Evolutionary conservation across 2,329 filamentous ascomycete species (phyloP).

Genomic region (Podosphaera xanthii): DNA sequence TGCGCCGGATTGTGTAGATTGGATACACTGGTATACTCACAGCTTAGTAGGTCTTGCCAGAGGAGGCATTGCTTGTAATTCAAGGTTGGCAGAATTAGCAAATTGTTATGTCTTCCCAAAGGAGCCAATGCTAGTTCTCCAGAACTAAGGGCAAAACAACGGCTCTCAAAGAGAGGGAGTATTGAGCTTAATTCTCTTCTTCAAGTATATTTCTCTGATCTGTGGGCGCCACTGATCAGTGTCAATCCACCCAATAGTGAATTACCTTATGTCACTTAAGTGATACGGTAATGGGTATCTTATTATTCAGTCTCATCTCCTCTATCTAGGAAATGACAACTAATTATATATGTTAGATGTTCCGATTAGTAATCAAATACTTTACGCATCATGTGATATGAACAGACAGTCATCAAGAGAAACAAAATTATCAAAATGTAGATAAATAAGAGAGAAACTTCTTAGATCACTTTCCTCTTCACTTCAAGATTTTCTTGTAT

Average conservation of each 20-base stretch:
- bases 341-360: neutral
- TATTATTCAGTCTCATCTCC: neutral
- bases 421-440: no score
- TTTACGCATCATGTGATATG: no score
- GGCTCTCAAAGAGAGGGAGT: neutral
- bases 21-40: neutral
- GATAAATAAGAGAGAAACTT: no score
- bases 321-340: neutral
- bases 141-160: neutral
- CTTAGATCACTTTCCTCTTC: no score
- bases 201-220: neutral
- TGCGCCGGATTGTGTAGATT: neutral
- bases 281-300: neutral
- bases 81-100: neutral
- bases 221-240: neutral
- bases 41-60: neutral
- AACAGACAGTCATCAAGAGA: no score
- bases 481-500: no score
- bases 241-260: neutral
- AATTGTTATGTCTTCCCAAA: neutral
- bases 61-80: neutral
- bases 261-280: neutral
- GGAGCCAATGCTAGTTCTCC: neutral
- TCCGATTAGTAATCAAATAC: no score
- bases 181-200: neutral